Conservation (phyloP, 306 rosid genomes). For the Luffa acutangula region DNA sequence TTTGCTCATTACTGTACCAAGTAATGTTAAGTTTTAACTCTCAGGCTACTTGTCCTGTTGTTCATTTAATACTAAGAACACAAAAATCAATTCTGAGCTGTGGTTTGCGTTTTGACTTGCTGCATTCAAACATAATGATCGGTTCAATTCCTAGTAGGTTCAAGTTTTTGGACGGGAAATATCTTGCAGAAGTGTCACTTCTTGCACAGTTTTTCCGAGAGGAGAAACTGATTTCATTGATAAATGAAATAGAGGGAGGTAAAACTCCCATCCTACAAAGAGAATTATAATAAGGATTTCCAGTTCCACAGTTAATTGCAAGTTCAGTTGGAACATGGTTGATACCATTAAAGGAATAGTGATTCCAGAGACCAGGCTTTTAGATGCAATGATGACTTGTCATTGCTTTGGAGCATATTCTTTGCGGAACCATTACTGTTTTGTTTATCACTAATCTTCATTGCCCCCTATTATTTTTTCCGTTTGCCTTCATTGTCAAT, state of each 20-base stretch:
- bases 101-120: not conserved
- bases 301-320: not conserved
- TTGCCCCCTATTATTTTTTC: too few species aligned
- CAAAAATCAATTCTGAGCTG: not conserved
- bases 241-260: too few species aligned
- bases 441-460: not conserved
- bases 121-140: not conserved
- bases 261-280: too few species aligned
- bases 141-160: not conserved
- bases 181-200: not conserved
- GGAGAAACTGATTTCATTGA: too few species aligned
- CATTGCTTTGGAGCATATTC: too few species aligned
- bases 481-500: not conserved
- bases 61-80: not conserved
- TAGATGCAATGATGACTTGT: too few species aligned
- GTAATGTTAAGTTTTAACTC: not conserved
- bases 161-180: not conserved
- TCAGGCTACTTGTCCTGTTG: not conserved
- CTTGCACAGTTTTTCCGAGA: not conserved
- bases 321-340: not conserved
- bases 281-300: too few species aligned
- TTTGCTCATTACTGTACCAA: not conserved
- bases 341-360: too few species aligned
- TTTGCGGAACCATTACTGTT: too few species aligned
- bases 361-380: too few species aligned